These are phyloP conservation scores for Eucalyptus rudis DNA, from an alignment of 345 rosid genomes.

Conservation along the genomic window DNA sequence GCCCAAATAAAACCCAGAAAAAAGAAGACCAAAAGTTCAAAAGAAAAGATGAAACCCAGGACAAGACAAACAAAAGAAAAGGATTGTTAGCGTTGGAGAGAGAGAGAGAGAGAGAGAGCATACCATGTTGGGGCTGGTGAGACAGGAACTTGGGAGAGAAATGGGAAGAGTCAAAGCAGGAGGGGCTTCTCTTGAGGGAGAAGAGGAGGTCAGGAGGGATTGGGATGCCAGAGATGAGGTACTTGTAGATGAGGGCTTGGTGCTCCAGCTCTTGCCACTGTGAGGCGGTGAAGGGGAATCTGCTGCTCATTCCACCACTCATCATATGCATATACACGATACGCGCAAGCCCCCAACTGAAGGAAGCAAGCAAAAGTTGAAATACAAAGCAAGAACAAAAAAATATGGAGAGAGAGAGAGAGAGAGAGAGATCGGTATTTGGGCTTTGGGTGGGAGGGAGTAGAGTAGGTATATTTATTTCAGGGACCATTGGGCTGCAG, in stretches of 20 bases:
- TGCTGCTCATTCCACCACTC: constrained; percentile 9
- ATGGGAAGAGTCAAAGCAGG: constrained; percentile 24
- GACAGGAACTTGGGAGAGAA: constrained; percentile 32
- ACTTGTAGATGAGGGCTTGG: constrained; percentile 76
- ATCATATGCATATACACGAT: constrained; percentile 7
- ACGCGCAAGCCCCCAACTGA: not conserved
- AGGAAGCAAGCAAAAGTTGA: not conserved
- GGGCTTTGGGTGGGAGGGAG: not conserved
- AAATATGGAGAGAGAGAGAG: not conserved
- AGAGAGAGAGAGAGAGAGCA: not conserved
- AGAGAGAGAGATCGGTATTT: not conserved
- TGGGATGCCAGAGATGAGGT: constrained; percentile 62
- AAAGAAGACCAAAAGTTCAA: not conserved
- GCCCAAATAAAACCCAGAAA: not conserved
- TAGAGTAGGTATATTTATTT: constrained; percentile 53
- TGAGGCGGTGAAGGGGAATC: constrained; percentile 63
- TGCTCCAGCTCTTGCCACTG: constrained; percentile 95
- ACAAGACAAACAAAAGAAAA: not conserved
- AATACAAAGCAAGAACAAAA: not conserved
- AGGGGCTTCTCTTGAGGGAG: constrained; percentile 45
- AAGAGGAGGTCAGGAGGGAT: constrained; percentile 81
- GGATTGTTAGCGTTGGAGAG: not conserved
- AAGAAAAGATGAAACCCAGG: not conserved
- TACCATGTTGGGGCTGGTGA: constrained; percentile 44
- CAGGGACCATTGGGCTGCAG: constrained; percentile 59